These are phyloP conservation scores for Fragaria nilgerrensis DNA, from an alignment of 306 rosid species.

Conservation along the genomic window DNA sequence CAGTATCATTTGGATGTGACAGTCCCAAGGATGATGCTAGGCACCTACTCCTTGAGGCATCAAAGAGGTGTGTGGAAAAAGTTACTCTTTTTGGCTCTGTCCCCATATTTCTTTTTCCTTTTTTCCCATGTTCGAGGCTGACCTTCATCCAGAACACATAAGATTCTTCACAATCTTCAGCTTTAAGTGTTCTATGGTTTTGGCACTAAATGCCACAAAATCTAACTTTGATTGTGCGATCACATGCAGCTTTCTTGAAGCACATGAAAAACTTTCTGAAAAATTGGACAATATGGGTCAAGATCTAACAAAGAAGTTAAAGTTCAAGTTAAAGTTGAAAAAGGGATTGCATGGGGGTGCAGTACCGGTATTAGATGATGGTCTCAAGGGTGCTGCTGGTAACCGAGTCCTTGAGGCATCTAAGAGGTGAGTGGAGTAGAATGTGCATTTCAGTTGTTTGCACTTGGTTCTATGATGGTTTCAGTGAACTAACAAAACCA, in stretches of 20 bases:
- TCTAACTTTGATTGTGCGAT: neutral
- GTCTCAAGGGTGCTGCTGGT: constrained; percentile 8
- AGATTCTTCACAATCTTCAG: neutral
- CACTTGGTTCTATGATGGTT: neutral
- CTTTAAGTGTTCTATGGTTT: neutral
- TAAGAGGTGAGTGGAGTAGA: constrained; percentile 9
- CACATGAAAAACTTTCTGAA: neutral
- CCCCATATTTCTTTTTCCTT: neutral
- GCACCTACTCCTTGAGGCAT: constrained; percentile 11
- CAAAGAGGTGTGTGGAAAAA: constrained; percentile 12
- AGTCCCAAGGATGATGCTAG: neutral
- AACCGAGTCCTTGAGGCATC: neutral
- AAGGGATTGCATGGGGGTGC: constrained; percentile 14
- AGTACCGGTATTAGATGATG: constrained; percentile 10
- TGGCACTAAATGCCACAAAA: neutral
- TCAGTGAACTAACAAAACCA: neutral
- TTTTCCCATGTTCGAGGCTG: neutral
- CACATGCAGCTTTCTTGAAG: constrained; percentile 7
- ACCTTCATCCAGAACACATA: neutral
- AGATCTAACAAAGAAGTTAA: constrained; percentile 22
- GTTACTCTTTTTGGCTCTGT: neutral
- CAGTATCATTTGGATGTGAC: constrained; percentile 6
- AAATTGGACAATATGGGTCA: constrained; percentile 16
- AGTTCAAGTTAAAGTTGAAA: constrained; percentile 16
- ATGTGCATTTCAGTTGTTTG: neutral